Evolutionary conservation across 164 flowering plant genomes (phyloP), one percentile per base, ranked within the genome.

Genomic region (Vitis rotundifolia): DNA sequence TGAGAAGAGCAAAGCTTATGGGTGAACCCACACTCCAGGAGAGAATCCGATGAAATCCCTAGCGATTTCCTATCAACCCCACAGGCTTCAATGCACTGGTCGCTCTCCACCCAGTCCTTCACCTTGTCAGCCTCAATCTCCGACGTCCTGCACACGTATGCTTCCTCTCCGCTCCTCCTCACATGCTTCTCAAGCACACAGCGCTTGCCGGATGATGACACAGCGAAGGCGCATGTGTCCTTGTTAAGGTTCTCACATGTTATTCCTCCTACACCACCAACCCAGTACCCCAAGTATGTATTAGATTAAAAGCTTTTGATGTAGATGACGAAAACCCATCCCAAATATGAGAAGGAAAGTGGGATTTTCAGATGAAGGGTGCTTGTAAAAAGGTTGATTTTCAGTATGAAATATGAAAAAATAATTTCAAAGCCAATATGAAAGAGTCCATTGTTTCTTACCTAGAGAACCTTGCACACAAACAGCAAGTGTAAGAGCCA

Each of bases 1-100:
- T 44, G 76, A 31, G 87, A 16, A 29, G 93, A 87, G 86, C 93
- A 90, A 59, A 88, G 90, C 75, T 82, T 82, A 0, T 68, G 69
- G 4, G 78, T 76, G 79, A 89, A 85, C 51, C 59, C 64, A 55
- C 87, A 65, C 47, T 90, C 93, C 11, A 89, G 73, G 15, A 90
- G 90, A 9, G 88, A 76, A 67, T 90, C 93, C 0, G 93, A 89
- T 1, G 93, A 89, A 57, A 90, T 86, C 4, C 95, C 95, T 1
- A 89, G 74, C 1, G 79, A 59, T 8, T 75, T 75, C 0, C 91
- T 67, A 56, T 86, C 82, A 12, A 87, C 64, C 8, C 93, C 95
- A 65, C 95, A 90, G 0, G 85, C 80, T 3, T 76, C 61, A 28
- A 90, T 63, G 75, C 93, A 90, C 15, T 80, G 65, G 11, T 88